phyloP scores from a whole-genome alignment of 441 rosid species.

The Gossypium lobatum region DNA sequence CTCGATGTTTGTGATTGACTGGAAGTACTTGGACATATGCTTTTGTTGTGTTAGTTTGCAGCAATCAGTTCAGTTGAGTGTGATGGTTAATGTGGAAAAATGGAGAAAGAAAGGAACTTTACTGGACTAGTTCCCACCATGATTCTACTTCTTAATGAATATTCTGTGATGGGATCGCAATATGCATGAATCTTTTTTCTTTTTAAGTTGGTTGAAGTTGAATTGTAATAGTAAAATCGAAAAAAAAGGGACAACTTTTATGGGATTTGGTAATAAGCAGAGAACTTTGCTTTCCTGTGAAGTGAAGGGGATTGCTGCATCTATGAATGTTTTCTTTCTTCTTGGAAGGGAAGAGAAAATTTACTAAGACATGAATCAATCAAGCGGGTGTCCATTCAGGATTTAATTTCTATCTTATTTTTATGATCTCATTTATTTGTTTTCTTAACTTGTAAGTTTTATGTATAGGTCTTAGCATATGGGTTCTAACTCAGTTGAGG shows the following conservation, averaged over 20 bases:
- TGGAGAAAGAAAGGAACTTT: neutral
- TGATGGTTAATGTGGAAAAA: neutral
- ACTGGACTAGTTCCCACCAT: neutral
- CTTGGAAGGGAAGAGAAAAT: neutral
- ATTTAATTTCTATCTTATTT: slow-evolving; percentile 5
- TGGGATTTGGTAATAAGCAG: neutral
- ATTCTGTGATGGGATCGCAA: neutral
- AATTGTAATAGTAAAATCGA: neutral
- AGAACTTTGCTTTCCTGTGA: neutral
- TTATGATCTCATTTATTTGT: slow-evolving; percentile 2
- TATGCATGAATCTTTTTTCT: neutral
- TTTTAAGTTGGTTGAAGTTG: slow-evolving; percentile 1
- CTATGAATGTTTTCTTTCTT: neutral
- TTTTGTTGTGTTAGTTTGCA: neutral
- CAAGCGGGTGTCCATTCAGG: neutral
- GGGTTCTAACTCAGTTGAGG: slow-evolving; percentile 63
- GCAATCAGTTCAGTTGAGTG: neutral
- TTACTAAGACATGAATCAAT: neutral
- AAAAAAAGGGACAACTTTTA: neutral
- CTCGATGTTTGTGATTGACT: neutral
- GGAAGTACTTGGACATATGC: neutral
- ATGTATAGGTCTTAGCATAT: slow-evolving; percentile 28
- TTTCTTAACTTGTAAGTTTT: slow-evolving; percentile 7
- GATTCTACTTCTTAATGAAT: slow-evolving; percentile 2
- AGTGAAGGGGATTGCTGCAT: neutral